phyloP scores from a whole-genome alignment of 169 alveolate species.

The Fabrea salina region DNA sequence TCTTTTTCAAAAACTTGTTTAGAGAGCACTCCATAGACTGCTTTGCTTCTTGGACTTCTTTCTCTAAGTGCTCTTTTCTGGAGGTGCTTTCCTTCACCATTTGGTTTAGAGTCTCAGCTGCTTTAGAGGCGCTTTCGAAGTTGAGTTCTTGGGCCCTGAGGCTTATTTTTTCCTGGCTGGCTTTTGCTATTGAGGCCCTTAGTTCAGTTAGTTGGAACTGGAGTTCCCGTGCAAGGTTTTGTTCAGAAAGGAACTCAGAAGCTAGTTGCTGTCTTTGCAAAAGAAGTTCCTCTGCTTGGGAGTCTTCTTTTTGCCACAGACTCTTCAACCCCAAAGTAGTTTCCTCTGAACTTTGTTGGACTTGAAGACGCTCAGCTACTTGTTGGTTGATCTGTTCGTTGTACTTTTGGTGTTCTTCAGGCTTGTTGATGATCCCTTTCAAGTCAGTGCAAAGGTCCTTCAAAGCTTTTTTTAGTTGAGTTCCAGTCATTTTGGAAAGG shows the following conservation, averaged over 20 bases:
- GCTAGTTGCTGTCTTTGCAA: neutral
- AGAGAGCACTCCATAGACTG: neutral
- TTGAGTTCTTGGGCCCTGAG: neutral
- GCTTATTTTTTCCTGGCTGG: neutral
- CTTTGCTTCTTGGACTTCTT: neutral
- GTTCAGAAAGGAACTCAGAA: neutral
- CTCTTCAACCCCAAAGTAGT: neutral
- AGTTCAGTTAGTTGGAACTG: neutral
- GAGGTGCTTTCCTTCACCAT: neutral
- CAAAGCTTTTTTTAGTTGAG: neutral
- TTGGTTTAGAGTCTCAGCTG: neutral
- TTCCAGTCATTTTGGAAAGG: neutral
- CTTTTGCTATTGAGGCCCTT: neutral
- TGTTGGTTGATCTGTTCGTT: neutral
- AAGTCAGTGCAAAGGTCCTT: neutral
- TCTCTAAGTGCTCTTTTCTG: neutral
- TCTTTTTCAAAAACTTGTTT: slow-evolving; percentile 1
- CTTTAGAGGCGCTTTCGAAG: neutral
- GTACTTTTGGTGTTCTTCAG: neutral
- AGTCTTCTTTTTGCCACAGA: neutral
- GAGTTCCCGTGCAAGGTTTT: neutral
- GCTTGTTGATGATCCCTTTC: neutral
- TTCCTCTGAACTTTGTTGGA: neutral
- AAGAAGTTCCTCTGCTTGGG: neutral
- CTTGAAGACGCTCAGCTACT: neutral